Conservation (phyloP, 2,329 filamentous ascomycete species). For the Talaromyces albobiverticillius region DNA sequence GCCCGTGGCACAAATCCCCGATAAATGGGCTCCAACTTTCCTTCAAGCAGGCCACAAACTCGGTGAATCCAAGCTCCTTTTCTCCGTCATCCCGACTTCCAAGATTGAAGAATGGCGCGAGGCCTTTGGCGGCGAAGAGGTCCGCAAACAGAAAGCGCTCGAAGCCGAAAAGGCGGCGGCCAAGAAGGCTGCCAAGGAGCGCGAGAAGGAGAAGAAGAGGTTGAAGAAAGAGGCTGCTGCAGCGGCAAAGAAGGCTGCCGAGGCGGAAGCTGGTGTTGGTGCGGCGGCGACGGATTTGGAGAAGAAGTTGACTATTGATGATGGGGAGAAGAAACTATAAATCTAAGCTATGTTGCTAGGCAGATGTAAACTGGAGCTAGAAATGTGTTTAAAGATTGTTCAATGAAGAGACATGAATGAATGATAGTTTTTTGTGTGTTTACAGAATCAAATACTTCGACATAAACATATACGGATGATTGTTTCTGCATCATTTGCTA, state of each 20-base stretch:
- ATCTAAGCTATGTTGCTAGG: background rate
- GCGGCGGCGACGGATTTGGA: conserved; percentile 1
- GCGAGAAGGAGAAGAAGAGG: conserved; percentile 46
- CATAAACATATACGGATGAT: too few relatives aligned
- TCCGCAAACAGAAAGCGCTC: conserved; percentile 65
- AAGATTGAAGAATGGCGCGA: conserved; percentile 82
- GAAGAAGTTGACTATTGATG: conserved; percentile 7
- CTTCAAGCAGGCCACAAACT: conserved; percentile 75
- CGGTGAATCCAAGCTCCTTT: conserved; percentile 75
- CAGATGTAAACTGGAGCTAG: too few relatives aligned
- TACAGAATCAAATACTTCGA: too few relatives aligned
- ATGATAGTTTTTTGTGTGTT: too few relatives aligned
- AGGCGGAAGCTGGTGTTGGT: background rate
- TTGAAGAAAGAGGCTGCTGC: conserved; percentile 40
- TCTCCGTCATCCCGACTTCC: conserved; percentile 76
- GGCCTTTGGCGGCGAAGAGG: conserved; percentile 66
- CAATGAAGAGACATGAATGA: too few relatives aligned
- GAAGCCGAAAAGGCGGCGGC: conserved; percentile 50
- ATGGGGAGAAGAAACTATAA: conserved; percentile 23
- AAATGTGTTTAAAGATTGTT: too few relatives aligned
- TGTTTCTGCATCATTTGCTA: too few relatives aligned
- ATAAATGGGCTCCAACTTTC: conserved; percentile 59
- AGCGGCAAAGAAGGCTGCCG: conserved; percentile 4
- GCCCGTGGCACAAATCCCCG: conserved; percentile 57
- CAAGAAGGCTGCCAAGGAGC: conserved; percentile 41